Base-by-base conservation (phyloP, 495 filamentous ascomycete species). In the Penicillium dipodomyicola region DNA sequence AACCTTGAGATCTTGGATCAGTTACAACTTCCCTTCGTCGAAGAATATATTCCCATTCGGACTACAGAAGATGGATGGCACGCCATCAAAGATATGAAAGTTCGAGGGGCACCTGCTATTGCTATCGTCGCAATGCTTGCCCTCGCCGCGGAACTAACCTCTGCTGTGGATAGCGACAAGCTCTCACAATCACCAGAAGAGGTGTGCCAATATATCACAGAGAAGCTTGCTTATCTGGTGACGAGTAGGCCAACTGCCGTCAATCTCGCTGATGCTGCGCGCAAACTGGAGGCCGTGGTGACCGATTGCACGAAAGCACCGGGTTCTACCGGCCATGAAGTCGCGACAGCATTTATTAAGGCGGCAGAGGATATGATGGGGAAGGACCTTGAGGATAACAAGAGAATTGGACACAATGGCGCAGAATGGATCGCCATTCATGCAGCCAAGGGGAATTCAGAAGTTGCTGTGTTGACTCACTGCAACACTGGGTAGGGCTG, bases 111-210 rank as follows among this genome's bases (percentile, higher is more conserved):
- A 12, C 94, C 94, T 19, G 94, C 95, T 40, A 98, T 98, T 65
- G 94, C 95, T 33, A 97, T 98, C 51, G 94, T 98, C 15, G 94
- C 95, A 23, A 91, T 90, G 7, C 83, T 98, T 35, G 86, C 87
- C 6, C 82, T 96, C 32, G 91, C 89, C 6, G 87, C 94, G 12
- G 76, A 79, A 44, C 60, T 77, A 20, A 56, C 67, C 22, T 49
- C 46, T 15, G 59, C 74, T 12, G 39, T 64, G 12, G 49, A 50
- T n/a, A 44, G 52, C 15, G 56, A 61, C 8, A 63, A 70, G 29
- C 39, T 73, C 30, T 62, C 73, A 5, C 35, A 77, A 2, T 76
- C 71, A 5, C 65, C 81, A 7, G 79, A 84, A 39, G 85, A 90
- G n/a, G 79, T 84, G 30, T 75, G 78, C 59, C 63, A 74, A 0